Conservation (phyloP, 1,139 yeast species). For the Scheffersomyces parashehatae region DNA sequence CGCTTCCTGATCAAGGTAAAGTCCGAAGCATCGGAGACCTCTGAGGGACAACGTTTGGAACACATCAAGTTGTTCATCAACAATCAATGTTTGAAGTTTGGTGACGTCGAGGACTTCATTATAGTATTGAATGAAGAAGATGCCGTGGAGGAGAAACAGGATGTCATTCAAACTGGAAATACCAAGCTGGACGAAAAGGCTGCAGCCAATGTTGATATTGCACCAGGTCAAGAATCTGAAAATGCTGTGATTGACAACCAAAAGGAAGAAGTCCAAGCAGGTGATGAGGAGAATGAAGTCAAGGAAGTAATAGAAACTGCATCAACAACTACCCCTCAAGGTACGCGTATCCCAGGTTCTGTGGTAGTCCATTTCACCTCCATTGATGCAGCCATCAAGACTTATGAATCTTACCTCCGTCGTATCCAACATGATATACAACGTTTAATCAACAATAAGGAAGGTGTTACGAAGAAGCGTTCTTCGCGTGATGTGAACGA, state of each 20-base stretch:
- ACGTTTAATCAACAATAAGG: constrained; percentile 16
- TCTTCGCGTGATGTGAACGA: constrained; percentile 6
- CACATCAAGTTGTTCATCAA: constrained; percentile 17
- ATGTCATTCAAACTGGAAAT: too few species aligned
- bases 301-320: not conserved
- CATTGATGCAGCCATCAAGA: constrained; percentile 41
- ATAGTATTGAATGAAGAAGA: constrained; percentile 4
- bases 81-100: constrained; percentile 30
- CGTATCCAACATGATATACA: constrained; percentile 26
- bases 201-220: not conserved
- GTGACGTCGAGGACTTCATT: constrained; percentile 36
- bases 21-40: not conserved
- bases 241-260: constrained; percentile 1
- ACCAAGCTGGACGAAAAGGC: not conserved
- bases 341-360: constrained; percentile 11
- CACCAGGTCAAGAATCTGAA: not conserved
- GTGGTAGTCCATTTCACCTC: constrained; percentile 38
- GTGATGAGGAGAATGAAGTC: constrained; percentile 6
- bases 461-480: constrained; percentile 4
- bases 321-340: constrained; percentile 2
- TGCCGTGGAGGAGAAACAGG: not conserved
- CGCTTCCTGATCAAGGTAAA: constrained; percentile 12
- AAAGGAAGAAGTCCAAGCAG: constrained; percentile 7
- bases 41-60: constrained; percentile 2
- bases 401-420: constrained; percentile 34